Conservation (phyloP, 2,329 filamentous ascomycete species). For the Colletotrichum endophyticum region DNA sequence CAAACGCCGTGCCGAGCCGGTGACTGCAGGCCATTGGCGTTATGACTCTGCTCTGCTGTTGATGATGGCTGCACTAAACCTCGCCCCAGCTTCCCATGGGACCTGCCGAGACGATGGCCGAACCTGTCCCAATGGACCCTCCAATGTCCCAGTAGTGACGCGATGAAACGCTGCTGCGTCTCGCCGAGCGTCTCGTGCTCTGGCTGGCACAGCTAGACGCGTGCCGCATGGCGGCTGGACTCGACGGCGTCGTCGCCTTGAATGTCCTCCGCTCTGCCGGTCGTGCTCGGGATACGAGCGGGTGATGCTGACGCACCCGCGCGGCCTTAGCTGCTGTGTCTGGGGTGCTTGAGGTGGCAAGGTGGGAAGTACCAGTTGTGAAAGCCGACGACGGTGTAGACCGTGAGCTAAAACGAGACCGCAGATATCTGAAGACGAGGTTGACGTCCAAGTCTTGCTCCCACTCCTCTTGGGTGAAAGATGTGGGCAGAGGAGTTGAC, state of each 20-base stretch:
- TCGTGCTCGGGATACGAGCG: constrained; percentile 71
- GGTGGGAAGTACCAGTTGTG: constrained; percentile 49
- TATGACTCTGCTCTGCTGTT: neutral
- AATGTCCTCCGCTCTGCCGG: constrained; percentile 60
- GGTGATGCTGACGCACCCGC: constrained; percentile 87
- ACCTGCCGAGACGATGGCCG: constrained; percentile 69
- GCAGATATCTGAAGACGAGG: constrained; percentile 88
- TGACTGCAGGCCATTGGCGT: neutral
- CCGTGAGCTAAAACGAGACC: constrained; percentile 71
- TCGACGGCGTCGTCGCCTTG: constrained; percentile 57
- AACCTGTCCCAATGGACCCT: constrained; percentile 78
- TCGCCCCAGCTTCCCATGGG: constrained; percentile 83
- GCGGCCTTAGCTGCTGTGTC: constrained; percentile 79
- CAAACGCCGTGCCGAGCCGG: neutral
- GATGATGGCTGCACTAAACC: constrained; percentile 45
- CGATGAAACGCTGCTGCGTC: constrained; percentile 72
- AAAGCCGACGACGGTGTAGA: constrained; percentile 44
- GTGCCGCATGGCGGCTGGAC: constrained; percentile 52
- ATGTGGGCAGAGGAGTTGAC: constrained; percentile 15
- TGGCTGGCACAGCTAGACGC: constrained; percentile 83
- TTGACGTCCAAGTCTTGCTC: constrained; percentile 89
- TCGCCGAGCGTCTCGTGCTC: constrained; percentile 77
- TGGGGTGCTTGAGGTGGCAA: constrained; percentile 57
- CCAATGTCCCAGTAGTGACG: constrained; percentile 94
- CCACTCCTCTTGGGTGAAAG: constrained; percentile 82